Conservation (phyloP, 495 filamentous ascomycete genomes). For the Trichoderma erinaceum region DNA sequence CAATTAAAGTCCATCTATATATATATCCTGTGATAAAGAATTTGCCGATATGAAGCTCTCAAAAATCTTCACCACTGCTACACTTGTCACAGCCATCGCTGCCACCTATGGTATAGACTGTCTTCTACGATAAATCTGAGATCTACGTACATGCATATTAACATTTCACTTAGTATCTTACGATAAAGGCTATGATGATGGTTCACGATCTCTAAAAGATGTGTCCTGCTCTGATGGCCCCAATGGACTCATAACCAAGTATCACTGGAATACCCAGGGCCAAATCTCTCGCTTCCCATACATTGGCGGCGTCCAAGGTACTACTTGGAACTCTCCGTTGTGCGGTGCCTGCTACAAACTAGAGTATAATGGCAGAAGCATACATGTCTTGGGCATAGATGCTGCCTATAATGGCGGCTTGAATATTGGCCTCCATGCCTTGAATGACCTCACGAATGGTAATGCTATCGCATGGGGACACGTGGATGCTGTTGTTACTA, state of each 20-base stretch:
- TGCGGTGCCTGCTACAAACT: constrained; percentile 69
- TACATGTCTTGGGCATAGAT: constrained; percentile 66
- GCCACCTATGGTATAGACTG: not conserved
- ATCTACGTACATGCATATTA: not conserved
- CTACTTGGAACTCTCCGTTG: constrained; percentile 49
- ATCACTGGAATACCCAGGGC: constrained; percentile 40
- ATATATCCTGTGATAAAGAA: too few species aligned
- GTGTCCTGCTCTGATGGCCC: constrained; percentile 53
- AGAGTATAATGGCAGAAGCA: constrained; percentile 50
- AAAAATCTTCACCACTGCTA: too few species aligned
- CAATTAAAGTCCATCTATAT: too few species aligned
- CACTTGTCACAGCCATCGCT: not conserved
- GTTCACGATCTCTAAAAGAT: constrained; percentile 34
- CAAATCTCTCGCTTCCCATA: constrained; percentile 49
- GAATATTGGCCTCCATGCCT: constrained; percentile 57
- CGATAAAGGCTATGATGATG: constrained; percentile 52
- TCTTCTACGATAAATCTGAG: not conserved
- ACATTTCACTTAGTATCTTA: constrained; percentile 38
- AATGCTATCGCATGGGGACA: constrained; percentile 50
- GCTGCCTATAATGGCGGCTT: constrained; percentile 47
- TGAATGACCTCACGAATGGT: constrained; percentile 60
- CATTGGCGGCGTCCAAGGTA: constrained; percentile 59
- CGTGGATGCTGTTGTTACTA: constrained; percentile 45
- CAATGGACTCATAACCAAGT: constrained; percentile 53
- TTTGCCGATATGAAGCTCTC: too few species aligned